A percentile compares a stretch with the other conserved stretches of the same genome.
phyloP scores from a whole-genome alignment of 495 filamentous ascomycete species.

The Aspergillus panamensis region DNA sequence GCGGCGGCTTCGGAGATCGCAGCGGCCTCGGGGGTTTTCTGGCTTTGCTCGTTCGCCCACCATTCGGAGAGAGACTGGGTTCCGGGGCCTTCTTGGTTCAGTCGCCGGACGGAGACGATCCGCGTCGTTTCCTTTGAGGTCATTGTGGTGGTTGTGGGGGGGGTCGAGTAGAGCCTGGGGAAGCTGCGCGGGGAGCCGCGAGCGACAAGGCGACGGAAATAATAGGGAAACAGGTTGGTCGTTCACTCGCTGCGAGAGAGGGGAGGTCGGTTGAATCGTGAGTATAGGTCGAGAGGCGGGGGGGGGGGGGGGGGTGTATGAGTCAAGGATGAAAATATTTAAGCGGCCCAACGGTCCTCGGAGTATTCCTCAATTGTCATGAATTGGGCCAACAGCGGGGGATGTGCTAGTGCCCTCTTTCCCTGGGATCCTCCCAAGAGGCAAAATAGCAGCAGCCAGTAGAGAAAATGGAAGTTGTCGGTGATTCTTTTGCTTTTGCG shows the following conservation, averaged over 20 bases:
- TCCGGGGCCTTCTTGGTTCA: conserved; percentile 38
- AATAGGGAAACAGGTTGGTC: conserved; percentile 32
- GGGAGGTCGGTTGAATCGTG: not conserved
- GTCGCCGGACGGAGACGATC: conserved; percentile 42
- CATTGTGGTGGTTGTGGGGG: conserved; percentile 22
- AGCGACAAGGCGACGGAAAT: conserved; percentile 29
- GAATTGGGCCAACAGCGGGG: too few relatives aligned
- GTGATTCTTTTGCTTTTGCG: conserved; percentile 3
- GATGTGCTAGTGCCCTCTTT: not conserved
- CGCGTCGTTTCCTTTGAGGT: conserved; percentile 29
- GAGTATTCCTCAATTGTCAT: not conserved
- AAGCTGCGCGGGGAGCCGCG: conserved; percentile 36
- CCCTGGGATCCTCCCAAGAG: not conserved
- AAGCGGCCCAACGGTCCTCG: not conserved
- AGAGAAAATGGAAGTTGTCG: not conserved
- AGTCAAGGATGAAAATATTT: not conserved
- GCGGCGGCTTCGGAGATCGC: conserved; percentile 53
- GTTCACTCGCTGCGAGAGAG: not conserved
- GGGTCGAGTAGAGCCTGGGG: conserved; percentile 25
- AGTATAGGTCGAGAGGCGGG: not conserved
- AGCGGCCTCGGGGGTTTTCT: conserved; percentile 35
- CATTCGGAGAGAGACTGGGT: conserved; percentile 42
- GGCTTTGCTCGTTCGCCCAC: conserved; percentile 42
- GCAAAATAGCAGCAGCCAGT: not conserved
- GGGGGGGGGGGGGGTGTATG: not conserved